Base-by-base conservation (phyloP, 202 grass and related monocot genomes). In the Setaria italica region DNA sequence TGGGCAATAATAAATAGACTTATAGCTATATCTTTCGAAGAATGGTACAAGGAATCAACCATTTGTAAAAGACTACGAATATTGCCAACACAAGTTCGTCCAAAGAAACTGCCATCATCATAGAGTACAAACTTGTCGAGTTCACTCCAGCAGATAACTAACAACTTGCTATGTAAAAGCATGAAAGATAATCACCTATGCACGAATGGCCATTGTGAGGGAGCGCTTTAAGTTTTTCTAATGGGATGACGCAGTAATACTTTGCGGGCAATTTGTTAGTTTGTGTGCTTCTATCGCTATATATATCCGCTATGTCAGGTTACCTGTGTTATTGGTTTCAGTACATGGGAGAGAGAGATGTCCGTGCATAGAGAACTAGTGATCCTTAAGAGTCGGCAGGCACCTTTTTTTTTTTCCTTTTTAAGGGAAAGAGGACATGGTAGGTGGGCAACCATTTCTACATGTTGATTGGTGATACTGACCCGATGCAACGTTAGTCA, bases 351-450 rank as follows among this genome's bases (percentile, higher is more conserved):
- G 20, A 82, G 75, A 47, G 51, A 45, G 57, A 47, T 54, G 64
- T 62, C 64, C 15, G 46, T 16, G 55, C 63, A 55, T 51, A 62
- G 57, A 73, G 30, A 51, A 53, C 9, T 42, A 74, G 71, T 83
- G 58, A 65, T 73, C 33, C 14, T 25, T 42, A 33, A 75, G 20
- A 25, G 47, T 42, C 59, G 20, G 59, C 46, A 43, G 75, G 39
- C 41, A 47, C n/a, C 15, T 13, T 69, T 70, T 67, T 25, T 25
- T 25, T 79, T 85, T 92, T 79, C 56, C 56, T 59, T 55, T 78
- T 87, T 39, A 66, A 86, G 84, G 68, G 74, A 78, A 77, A 83
- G 35, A 72, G 49, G 69, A 86, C 71, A 45, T 41, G 66, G 56
- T 82, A 70, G 80, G 69, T 68, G 49, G 20, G 72, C 70, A 53